Evolutionary conservation across 1,139 yeast genomes (phyloP).

Genomic region (Geotrichum cucujoidarum): DNA sequence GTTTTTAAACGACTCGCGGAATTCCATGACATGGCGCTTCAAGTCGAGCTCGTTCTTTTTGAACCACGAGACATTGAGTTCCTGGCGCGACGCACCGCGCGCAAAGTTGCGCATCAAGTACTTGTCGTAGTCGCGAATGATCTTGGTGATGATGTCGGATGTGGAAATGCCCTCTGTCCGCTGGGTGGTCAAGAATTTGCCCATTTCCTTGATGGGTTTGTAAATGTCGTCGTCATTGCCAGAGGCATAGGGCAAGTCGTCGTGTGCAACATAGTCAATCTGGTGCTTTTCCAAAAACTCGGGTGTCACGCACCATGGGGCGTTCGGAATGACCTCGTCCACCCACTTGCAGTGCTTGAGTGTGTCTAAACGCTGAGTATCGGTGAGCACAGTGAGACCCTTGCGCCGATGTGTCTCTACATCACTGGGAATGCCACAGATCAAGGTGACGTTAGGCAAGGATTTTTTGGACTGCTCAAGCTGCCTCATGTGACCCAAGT

Average conservation of each 20-base stretch:
- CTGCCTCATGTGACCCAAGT: slow-evolving; percentile 68
- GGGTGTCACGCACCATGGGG: slow-evolving; percentile 93
- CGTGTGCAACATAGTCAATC: slow-evolving; percentile 96
- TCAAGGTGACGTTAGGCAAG: slow-evolving; percentile 50
- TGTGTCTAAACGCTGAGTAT: slow-evolving; percentile 82
- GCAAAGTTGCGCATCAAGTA: slow-evolving; percentile 95
- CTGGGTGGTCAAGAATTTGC: slow-evolving; percentile 90
- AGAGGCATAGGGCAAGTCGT: slow-evolving; percentile 90
- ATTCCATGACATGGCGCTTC: slow-evolving; percentile 82
- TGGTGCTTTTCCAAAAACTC: slow-evolving; percentile 72
- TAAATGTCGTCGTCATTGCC: slow-evolving; percentile 86
- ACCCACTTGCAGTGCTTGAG: slow-evolving; percentile 93
- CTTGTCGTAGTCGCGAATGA: slow-evolving; percentile 92
- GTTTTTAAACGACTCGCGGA: slow-evolving; percentile 78
- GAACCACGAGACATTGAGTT: slow-evolving; percentile 92
- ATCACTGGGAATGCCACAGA: slow-evolving; percentile 90
- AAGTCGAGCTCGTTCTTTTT: slow-evolving; percentile 93
- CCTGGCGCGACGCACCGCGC: slow-evolving; percentile 94
- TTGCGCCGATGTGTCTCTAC: slow-evolving; percentile 84
- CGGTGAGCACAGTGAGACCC: slow-evolving; percentile 87
- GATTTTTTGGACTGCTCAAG: slow-evolving; percentile 22
- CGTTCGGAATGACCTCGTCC: slow-evolving; percentile 88
- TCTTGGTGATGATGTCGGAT: slow-evolving; percentile 89
- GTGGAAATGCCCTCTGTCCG: slow-evolving; percentile 96
- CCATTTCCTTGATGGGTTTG: slow-evolving; percentile 82